Base-by-base conservation (phyloP, 257 asterid genomes). In the Fraxinus pennsylvanica region DNA sequence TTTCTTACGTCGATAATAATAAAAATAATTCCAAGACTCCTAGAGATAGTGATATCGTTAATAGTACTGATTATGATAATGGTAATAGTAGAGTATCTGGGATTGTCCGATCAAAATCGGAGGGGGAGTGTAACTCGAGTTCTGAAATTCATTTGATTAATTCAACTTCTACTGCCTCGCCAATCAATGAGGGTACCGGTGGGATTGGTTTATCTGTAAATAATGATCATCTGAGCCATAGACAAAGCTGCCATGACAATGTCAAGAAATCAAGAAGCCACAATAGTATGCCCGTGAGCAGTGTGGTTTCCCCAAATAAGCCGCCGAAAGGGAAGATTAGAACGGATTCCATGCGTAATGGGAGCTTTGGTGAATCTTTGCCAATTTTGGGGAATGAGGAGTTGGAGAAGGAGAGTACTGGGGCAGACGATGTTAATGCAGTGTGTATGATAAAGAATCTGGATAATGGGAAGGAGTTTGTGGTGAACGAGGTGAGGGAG, bases 401-500 rank as follows among this genome's bases (percentile, higher is more conserved):
- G 84, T 74, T 38, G 45, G 81, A 76, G 57, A 78, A 65, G 73
- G 85, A 69, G 45, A 36, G 41, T 35, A 73, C 29, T 72, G 79
- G 81, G 45, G 22, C 78, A 25, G 87, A 75, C 45, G 80, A 75
- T 73, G 87, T 36, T 50, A 88, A 80, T 71, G 85, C 81, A 15
- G 82, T 88, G 66, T 96, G 98, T 85, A 84, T 87, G 81, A 93
- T 96, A 47, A 93, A 88, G 91, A 92, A 92, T 88, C 96, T 96
- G 63, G 97, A 93, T 83, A 94, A 90, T 79, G 99, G 99, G 45
- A 91, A 92, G 89, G 97, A 93, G 89, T 93, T 92, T 82, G 91
- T 96, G 82, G 98, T 96, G 86, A 89, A 95, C 43, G 97, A 93
- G 86, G 88, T 90, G 74, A 86, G 91, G 86, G 99, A 96, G 79